Base-by-base conservation (phyloP, 2,329 filamentous ascomycete species). In the Colletotrichum sublineola region DNA sequence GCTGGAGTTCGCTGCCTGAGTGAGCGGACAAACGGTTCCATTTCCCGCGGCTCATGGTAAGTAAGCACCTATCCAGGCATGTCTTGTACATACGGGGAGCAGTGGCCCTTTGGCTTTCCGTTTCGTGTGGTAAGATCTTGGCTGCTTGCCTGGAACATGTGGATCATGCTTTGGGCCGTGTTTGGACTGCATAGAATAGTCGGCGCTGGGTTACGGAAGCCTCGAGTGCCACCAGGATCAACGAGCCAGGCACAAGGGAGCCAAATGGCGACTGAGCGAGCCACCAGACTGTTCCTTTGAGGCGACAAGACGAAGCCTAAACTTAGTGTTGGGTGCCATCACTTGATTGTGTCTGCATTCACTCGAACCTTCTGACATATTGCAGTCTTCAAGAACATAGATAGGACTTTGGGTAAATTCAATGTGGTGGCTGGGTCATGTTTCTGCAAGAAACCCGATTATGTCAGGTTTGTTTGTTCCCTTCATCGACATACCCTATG, bases 161-260 rank as follows among this genome's bases (percentile, higher is more conserved):
- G 66, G 70, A 73, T 70, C 70, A 73, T 73, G 70, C 66, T 73
- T 73, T 65, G 66, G 60, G 60, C 18, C 52, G n/a, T 65, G 66
- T 73, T 70, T 73, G 55, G 48, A 73, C 55, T 65, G 67, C 40
- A 63, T 57, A 50, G 36, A 42, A 63, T 46, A 50, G 29, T 46
- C 31, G 60, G 38, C 69, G 67, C 44, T 42, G 62, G 24, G 56
- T 63, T 42, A 33, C 9, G 12, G 61, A 52, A 53, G 40, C 50
- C 14, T 36, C 40, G 6, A 64, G 42, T 64, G 66, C 60, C 67
- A 61, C 40, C 42, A 61, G 61, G 48, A 24, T 67, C 40, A 55
- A 55, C 33, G 50, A 42, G 36, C 29, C 55, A 66, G 38, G 14
- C 24, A 63, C 20, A 7, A 53, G 42, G 42, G 31, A 33, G 46